A percentile compares a stretch with the other conserved stretches of the same genome.
Conservation (phyloP, 306 rosid species). For the Abrus precatorius region DNA sequence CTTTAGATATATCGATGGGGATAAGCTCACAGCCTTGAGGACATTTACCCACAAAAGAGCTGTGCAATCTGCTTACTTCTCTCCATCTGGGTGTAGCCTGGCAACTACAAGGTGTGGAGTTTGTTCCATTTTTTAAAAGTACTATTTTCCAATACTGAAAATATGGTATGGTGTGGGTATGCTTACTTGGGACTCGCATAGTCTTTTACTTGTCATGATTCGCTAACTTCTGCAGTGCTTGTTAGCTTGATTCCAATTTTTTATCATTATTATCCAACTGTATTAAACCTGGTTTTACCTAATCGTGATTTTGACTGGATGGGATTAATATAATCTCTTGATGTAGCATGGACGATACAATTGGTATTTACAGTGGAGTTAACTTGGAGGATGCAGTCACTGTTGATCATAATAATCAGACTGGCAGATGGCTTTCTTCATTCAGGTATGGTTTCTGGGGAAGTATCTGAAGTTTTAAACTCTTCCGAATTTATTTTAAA, state of each 20-base stretch:
- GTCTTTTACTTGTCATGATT: conserved; percentile 11
- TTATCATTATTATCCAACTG: not conserved
- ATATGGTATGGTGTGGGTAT: not conserved
- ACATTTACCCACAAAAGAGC: conserved; percentile 67
- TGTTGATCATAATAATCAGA: conserved; percentile 67
- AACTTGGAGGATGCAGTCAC: conserved; percentile 60
- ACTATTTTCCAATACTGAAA: conserved; percentile 16
- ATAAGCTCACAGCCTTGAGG: conserved; percentile 60
- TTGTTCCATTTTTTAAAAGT: conserved; percentile 3
- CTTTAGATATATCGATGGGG: conserved; percentile 61
- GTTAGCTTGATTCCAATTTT: not conserved
- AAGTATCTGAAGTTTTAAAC: conserved; percentile 20
- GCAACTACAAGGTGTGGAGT: conserved; percentile 82
- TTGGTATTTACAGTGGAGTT: conserved; percentile 73
- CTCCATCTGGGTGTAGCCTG: conserved; percentile 83
- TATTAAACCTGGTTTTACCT: not conserved
- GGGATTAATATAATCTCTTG: conserved; percentile 27
- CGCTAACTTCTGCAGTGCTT: not conserved
- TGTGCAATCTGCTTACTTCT: conserved; percentile 88
- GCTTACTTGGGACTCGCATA: not conserved
- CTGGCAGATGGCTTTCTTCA: conserved; percentile 77
- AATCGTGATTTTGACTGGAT: conserved; percentile 29
- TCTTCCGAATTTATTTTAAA: too few species aligned
- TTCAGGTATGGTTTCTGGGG: conserved; percentile 70
- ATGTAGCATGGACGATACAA: conserved; percentile 71